Evolutionary conservation across 495 filamentous ascomycete species (phyloP).

Genomic region (Hypomontagnella monticulosa): DNA sequence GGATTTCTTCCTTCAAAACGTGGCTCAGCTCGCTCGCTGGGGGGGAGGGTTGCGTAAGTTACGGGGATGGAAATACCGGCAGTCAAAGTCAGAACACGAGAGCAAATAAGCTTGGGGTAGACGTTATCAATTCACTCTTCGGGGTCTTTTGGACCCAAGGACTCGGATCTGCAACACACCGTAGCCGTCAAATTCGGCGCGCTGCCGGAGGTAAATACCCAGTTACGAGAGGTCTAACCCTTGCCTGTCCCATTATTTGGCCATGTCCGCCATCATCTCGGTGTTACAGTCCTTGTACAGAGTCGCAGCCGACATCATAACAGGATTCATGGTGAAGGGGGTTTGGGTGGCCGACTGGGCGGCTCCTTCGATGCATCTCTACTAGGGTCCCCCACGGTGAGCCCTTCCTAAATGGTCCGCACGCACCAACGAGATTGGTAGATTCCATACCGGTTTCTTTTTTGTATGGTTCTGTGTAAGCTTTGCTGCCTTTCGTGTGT

Average conservation of each 20-base stretch:
- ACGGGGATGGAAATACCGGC: not conserved
- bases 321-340: constrained; percentile 12
- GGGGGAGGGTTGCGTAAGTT: not conserved
- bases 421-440: constrained; percentile 20
- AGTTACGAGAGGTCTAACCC: constrained; percentile 22
- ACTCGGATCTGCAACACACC: constrained; percentile 37
- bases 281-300: constrained; percentile 25
- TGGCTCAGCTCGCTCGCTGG: not conserved
- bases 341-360: constrained; percentile 26
- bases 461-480: constrained; percentile 9
- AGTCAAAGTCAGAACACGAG: not conserved
- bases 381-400: constrained; percentile 33
- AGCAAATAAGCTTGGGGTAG: constrained; percentile 10
- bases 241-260: constrained; percentile 17
- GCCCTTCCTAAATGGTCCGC: constrained; percentile 8
- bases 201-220: constrained; percentile 23
- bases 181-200: constrained; percentile 12
- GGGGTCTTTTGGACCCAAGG: constrained; percentile 29
- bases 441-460: constrained; percentile 12
- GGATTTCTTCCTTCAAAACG: not conserved
- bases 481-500: constrained; percentile 2
- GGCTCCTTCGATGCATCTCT: constrained; percentile 36
- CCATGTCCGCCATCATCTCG: constrained; percentile 30
- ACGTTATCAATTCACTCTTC: constrained; percentile 12
- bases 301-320: constrained; percentile 20